Conservation (phyloP, 2,329 filamentous ascomycete genomes). For the Ascocoryne sarcoides region DNA sequence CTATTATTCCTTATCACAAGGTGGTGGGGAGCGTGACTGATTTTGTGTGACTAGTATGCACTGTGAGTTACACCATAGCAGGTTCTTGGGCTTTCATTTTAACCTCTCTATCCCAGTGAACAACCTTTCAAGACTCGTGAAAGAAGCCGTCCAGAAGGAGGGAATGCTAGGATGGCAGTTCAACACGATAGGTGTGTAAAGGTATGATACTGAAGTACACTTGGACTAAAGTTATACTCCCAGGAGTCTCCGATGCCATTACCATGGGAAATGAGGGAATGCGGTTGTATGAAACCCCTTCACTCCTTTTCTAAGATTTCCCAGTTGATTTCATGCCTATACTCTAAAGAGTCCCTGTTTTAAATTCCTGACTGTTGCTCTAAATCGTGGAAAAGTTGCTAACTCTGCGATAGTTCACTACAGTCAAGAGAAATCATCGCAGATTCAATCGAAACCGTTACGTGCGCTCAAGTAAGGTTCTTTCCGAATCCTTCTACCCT, state of each 20-base stretch:
- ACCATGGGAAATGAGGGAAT: constrained; percentile 89
- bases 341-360: no score
- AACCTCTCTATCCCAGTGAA: constrained; percentile 48
- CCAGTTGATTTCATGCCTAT: no score
- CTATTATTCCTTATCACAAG: constrained; percentile 5
- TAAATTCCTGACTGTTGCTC: no score
- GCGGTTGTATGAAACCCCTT: constrained; percentile 9
- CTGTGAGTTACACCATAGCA: constrained; percentile 28
- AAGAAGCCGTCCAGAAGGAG: constrained; percentile 68
- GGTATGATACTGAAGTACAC: neutral
- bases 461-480: constrained; percentile 57
- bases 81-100: constrained; percentile 2
- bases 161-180: constrained; percentile 68
- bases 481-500: neutral
- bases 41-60: constrained; percentile 36
- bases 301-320: neutral
- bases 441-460: constrained; percentile 89
- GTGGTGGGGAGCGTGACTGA: constrained; percentile 8
- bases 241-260: constrained; percentile 59
- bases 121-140: constrained; percentile 80
- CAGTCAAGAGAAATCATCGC: constrained; percentile 89
- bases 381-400: no score
- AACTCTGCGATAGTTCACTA: constrained; percentile 58
- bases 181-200: constrained; percentile 18
- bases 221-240: neutral